phyloP scores from a whole-genome alignment of 176 grass and related monocot species.

The Oryza coarctata region DNA sequence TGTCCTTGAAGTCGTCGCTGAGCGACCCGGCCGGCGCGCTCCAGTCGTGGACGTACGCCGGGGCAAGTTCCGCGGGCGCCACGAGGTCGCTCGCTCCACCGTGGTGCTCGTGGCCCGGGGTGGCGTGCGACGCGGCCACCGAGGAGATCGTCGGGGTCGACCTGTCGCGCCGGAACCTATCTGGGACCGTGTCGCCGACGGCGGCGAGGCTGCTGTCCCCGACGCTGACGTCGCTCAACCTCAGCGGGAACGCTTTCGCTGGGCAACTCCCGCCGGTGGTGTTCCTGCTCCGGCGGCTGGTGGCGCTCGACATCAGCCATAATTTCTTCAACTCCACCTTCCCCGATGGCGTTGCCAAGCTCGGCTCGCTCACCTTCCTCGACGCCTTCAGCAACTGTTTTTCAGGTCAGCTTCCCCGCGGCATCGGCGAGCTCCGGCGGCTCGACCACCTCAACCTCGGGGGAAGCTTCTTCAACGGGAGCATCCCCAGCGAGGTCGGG shows the following conservation, averaged over 20 bases:
- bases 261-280: conserved; percentile 44
- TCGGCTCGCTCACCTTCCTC: conserved; percentile 35
- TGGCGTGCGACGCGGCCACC: conserved; percentile 48
- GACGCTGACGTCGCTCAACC: conserved; percentile 61
- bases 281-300: conserved; percentile 56
- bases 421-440: conserved; percentile 39
- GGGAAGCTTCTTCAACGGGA: conserved; percentile 71
- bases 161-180: conserved; percentile 74
- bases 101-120: conserved; percentile 82
- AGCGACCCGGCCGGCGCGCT: conserved; percentile 57
- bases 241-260: conserved; percentile 69
- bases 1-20: conserved; percentile 65
- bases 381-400: conserved; percentile 94
- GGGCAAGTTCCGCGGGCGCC: conserved; percentile 24
- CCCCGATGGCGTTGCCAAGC: conserved; percentile 43
- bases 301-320: conserved; percentile 66
- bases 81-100: conserved; percentile 37
- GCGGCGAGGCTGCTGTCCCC: conserved; percentile 54
- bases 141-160: conserved; percentile 59
- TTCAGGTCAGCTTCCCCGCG: conserved; percentile 46
- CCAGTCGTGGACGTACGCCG: conserved; percentile 59
- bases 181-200: conserved; percentile 55
- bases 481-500: conserved; percentile 43
- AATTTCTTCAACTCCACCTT: conserved; percentile 82
- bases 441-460: conserved; percentile 70